Percentiles rank a stretch among this genome's conserved stretches.
Conservation (phyloP, 1,139 yeast genomes). For the Ogataea hybrid region DNA sequence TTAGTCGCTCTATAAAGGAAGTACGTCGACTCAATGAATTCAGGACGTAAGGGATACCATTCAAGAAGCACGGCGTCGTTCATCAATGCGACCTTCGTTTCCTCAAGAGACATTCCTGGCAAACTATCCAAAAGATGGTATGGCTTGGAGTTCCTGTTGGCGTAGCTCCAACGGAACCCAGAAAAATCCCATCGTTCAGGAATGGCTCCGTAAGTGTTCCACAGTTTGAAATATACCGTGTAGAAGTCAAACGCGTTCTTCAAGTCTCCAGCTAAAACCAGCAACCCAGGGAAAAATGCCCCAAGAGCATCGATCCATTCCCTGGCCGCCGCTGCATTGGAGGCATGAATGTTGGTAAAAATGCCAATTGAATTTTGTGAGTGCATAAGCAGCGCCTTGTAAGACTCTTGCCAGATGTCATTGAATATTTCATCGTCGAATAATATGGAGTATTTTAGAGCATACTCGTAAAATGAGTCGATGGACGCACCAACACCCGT, state of each 20-base stretch:
- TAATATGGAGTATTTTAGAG: conserved; percentile 70
- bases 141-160: conserved; percentile 21
- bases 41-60: conserved; percentile 94
- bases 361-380: conserved; percentile 49
- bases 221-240: conserved; percentile 63
- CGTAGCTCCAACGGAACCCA: conserved; percentile 20
- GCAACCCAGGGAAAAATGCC: conserved; percentile 87
- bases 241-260: conserved; percentile 64
- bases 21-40: conserved; percentile 85
- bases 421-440: conserved; percentile 65
- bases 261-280: conserved; percentile 75
- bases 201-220: conserved; percentile 77
- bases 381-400: conserved; percentile 53
- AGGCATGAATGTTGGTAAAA: conserved; percentile 57
- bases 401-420: conserved; percentile 58
- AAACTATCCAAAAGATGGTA: conserved; percentile 18
- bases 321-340: conserved; percentile 49
- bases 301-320: conserved; percentile 84
- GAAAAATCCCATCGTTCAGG: conserved; percentile 83
- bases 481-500: conserved; percentile 91
- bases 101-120: conserved; percentile 10
- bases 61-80: conserved; percentile 52
- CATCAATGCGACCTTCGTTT: conserved; percentile 26
- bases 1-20: conserved; percentile 78
- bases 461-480: conserved; percentile 92